Percentiles rank a stretch among this genome's conserved stretches.
phyloP scores from a whole-genome alignment of 2,329 filamentous ascomycete species.

The Tolypocladium guangdongense region DNA sequence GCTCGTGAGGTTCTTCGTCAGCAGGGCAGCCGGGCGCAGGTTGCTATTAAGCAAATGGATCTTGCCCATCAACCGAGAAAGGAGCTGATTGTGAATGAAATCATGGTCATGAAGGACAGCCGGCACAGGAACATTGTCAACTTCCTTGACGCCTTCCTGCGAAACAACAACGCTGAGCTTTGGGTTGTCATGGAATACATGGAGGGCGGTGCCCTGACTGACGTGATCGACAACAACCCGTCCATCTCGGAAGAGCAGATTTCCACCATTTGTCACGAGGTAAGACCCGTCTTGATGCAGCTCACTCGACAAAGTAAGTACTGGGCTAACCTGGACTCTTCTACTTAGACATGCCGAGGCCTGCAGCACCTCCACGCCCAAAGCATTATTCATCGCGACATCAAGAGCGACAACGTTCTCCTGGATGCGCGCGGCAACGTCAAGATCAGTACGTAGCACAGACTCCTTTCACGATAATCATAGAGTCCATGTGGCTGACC shows the following conservation, averaged over 20 bases:
- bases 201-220: constrained; percentile 94
- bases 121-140: constrained; percentile 98
- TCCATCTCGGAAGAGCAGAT: constrained; percentile 95
- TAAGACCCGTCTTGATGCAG: constrained; percentile 29
- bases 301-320: not conserved
- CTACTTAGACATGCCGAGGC: constrained; percentile 79
- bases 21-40: constrained; percentile 74
- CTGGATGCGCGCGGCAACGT: constrained; percentile 90
- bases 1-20: constrained; percentile 69
- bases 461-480: not conserved
- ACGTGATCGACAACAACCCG: constrained; percentile 97
- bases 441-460: constrained; percentile 74
- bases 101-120: constrained; percentile 99
- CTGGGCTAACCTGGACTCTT: constrained; percentile 8
- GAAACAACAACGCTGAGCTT: constrained; percentile 89
- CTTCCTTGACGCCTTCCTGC: constrained; percentile 91
- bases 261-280: constrained; percentile 92
- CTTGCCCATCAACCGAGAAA: constrained; percentile 93
- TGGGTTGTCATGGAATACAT: constrained; percentile 99
- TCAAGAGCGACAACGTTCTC: constrained; percentile 98
- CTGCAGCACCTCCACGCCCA: constrained; percentile 89
- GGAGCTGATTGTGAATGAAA: constrained; percentile 98
- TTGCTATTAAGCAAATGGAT: constrained; percentile 99
- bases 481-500: constrained; percentile 17
- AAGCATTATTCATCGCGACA: constrained; percentile 97